Evolutionary conservation across 345 rosid genomes (phyloP).

Genomic region (Hypericum perforatum): DNA sequence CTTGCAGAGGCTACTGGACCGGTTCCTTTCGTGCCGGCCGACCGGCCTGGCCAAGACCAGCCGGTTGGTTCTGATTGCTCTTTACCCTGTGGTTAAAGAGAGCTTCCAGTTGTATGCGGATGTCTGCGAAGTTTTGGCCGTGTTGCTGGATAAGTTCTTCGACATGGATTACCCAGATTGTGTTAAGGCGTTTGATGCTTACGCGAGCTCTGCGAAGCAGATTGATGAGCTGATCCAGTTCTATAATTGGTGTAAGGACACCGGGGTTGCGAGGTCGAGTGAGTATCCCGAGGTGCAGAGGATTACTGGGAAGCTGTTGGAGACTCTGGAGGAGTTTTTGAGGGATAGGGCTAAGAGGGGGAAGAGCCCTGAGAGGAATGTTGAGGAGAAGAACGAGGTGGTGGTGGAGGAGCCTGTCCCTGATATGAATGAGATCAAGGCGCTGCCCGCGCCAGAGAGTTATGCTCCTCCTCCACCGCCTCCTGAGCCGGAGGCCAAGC

Average conservation of each 20-base stretch:
- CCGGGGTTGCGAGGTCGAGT: constrained; percentile 67
- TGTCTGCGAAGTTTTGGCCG: constrained; percentile 66
- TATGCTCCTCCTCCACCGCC: constrained; percentile 40
- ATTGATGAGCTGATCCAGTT: constrained; percentile 67
- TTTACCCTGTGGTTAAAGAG: constrained; percentile 68
- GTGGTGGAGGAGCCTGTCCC: constrained; percentile 30
- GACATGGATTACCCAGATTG: constrained; percentile 76
- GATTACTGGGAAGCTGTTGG: constrained; percentile 66
- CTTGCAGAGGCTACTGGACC: constrained; percentile 72
- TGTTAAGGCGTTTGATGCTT: constrained; percentile 77
- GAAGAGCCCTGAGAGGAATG: constrained; percentile 63
- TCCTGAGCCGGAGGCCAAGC: constrained; percentile 32
- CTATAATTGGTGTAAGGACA: constrained; percentile 73
- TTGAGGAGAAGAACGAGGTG: constrained; percentile 34
- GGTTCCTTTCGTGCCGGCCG: constrained; percentile 74
- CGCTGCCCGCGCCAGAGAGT: constrained; percentile 68
- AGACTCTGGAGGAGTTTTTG: constrained; percentile 72
- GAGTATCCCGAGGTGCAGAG: constrained; percentile 95
- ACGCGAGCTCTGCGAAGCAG: constrained; percentile 61
- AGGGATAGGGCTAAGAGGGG: constrained; percentile 66
- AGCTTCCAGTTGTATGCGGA: constrained; percentile 80
- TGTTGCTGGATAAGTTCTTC: constrained; percentile 73
- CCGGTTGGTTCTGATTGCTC: constrained; percentile 62
- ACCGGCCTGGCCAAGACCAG: constrained; percentile 66
- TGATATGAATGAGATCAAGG: constrained; percentile 66